These are phyloP conservation scores for Hymenotorrendiella dingleyae DNA, from an alignment of 2,329 filamentous ascomycete species.

Conservation along the genomic window DNA sequence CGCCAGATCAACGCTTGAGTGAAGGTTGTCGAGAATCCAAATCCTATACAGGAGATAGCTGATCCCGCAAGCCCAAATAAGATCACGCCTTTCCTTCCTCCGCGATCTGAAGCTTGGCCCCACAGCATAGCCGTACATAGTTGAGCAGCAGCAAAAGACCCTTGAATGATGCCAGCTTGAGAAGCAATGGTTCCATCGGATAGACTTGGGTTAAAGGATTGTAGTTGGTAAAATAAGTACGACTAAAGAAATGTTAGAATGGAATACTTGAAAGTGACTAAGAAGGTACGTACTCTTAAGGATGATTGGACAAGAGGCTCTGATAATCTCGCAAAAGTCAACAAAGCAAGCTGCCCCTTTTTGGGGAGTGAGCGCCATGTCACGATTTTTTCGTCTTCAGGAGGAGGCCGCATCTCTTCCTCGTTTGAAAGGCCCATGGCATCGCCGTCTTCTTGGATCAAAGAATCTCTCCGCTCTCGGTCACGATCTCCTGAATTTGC, in stretches of 20 bases:
- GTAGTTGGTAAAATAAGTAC: constrained; percentile 70
- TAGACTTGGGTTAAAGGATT: constrained; percentile 46
- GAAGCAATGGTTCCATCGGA: constrained; percentile 47
- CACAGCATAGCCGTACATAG: constrained; percentile 65
- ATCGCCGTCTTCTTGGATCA: no score
- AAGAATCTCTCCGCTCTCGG: no score
- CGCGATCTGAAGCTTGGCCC: constrained; percentile 58
- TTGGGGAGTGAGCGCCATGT: constrained; percentile 71
- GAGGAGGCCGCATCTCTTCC: constrained; percentile 5
- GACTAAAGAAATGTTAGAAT: constrained; percentile 46
- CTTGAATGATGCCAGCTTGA: constrained; percentile 64
- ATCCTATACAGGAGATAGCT: constrained; percentile 57
- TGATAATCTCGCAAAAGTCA: constrained; percentile 73
- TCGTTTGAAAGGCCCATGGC: no score
- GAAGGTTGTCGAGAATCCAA: constrained; percentile 62
- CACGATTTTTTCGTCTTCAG: constrained; percentile 34
- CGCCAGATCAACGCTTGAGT: constrained; percentile 52
- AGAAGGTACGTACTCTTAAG: constrained; percentile 17
- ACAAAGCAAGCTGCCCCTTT: constrained; percentile 71
- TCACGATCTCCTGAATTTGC: no score
- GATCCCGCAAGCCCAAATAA: constrained; percentile 60
- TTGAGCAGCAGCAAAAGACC: constrained; percentile 60
- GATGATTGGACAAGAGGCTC: constrained; percentile 80
- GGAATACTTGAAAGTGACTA: neutral
- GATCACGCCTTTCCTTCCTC: constrained; percentile 52